These are phyloP conservation scores for Hericium coralloides DNA, from an alignment of 768 basidiomycete genomes.

Conservation along the genomic window DNA sequence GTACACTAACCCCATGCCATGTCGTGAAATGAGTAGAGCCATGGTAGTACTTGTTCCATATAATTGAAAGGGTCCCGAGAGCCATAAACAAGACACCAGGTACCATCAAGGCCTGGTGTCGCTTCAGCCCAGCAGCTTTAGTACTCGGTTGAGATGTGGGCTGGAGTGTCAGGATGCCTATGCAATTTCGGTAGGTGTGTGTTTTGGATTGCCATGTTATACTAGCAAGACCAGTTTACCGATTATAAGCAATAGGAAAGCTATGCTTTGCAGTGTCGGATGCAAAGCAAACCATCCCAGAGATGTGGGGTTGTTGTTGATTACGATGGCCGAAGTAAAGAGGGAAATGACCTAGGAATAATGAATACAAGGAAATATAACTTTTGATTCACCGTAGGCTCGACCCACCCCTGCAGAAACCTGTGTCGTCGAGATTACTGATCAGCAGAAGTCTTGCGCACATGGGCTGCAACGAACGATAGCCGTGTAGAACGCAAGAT, in stretches of 20 bases:
- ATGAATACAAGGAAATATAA: not conserved
- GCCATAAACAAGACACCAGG: slow-evolving; percentile 48
- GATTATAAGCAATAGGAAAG: slow-evolving; percentile 47
- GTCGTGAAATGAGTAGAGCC: slow-evolving; percentile 51
- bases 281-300: slow-evolving; percentile 62
- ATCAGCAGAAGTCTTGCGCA: too few species aligned
- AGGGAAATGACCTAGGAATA: slow-evolving; percentile 4
- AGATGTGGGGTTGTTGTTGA: slow-evolving; percentile 34
- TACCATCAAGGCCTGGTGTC: slow-evolving; percentile 62
- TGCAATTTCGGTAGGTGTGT: not conserved
- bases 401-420: too few species aligned
- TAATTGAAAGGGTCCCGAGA: slow-evolving; percentile 53
- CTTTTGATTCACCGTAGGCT: too few species aligned
- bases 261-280: slow-evolving; percentile 52
- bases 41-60: slow-evolving; percentile 48
- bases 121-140: slow-evolving; percentile 55
- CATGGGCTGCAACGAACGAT: too few species aligned
- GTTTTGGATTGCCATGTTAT: not conserved
- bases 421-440: too few species aligned
- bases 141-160: slow-evolving; percentile 58
- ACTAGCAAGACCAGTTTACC: slow-evolving; percentile 32
- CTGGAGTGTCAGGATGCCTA: slow-evolving; percentile 70
- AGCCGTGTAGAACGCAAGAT: too few species aligned
- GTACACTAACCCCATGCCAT: slow-evolving; percentile 62
- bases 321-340: slow-evolving; percentile 36